Evolutionary conservation across 2,329 filamentous ascomycete species (phyloP).

Genomic region (Trichoderma sp.): DNA sequence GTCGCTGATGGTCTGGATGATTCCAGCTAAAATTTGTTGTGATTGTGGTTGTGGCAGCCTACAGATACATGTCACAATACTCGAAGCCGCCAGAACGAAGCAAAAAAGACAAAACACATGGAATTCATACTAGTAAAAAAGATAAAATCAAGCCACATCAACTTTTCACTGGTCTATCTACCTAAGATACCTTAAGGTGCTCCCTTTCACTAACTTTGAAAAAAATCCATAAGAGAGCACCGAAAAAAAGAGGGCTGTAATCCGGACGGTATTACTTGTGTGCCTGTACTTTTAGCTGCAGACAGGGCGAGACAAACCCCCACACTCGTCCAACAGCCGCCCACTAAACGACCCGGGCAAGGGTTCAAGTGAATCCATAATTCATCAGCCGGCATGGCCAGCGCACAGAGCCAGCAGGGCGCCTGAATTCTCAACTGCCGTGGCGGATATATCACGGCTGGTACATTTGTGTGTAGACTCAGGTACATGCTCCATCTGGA

Average conservation of each 20-base stretch:
- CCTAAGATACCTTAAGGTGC: not conserved
- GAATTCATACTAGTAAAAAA: not conserved
- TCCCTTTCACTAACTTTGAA: not conserved
- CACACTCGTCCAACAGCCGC: slow-evolving; percentile 3
- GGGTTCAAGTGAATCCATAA: not conserved
- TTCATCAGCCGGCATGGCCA: slow-evolving; percentile 7
- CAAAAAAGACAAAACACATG: not conserved
- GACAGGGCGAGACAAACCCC: slow-evolving; percentile 1
- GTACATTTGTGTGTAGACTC: not conserved
- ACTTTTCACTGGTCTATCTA: not conserved
- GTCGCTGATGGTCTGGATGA: not conserved
- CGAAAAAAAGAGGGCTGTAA: not conserved
- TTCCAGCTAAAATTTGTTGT: not conserved
- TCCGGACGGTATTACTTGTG: not conserved
- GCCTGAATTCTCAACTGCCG: slow-evolving; percentile 1
- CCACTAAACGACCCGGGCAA: not conserved
- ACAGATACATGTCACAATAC: not conserved
- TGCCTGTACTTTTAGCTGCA: not conserved
- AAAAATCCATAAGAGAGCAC: not conserved
- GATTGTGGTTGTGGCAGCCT: not conserved
- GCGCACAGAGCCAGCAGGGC: not conserved
- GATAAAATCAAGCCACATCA: not conserved
- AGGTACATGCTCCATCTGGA: not conserved
- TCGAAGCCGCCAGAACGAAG: not conserved
- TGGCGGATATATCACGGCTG: not conserved